phyloP scores from a whole-genome alignment of 2,329 filamentous ascomycete genomes.

The Sordariomycetes sp. region DNA sequence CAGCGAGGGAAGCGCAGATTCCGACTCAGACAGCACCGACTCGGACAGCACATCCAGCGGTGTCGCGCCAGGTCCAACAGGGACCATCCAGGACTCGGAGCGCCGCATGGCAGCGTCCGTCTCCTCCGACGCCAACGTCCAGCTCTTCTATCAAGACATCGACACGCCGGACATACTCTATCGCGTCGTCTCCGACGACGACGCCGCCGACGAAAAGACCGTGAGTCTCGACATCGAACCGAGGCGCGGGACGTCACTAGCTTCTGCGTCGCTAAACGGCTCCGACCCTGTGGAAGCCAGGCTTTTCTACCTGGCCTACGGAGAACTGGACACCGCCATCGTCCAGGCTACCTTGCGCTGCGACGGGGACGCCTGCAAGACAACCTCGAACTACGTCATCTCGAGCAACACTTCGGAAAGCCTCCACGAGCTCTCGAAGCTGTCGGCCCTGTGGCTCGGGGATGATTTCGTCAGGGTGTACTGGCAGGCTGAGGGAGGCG shows the following conservation, averaged over 20 bases:
- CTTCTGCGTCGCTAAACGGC: conserved; percentile 5
- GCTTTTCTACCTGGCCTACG: conserved; percentile 10
- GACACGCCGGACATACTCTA: conserved; percentile 9
- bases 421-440: conserved; percentile 9
- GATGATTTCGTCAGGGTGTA: conserved; percentile 8
- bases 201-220: conserved; percentile 6
- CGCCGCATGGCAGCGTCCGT: conserved; percentile 7
- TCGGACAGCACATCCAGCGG: conserved; percentile 9
- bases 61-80: too few species aligned
- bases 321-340: conserved; percentile 7
- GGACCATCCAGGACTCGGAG: too few species aligned
- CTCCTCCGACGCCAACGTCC: conserved; percentile 7
- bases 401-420: conserved; percentile 6
- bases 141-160: conserved; percentile 13
- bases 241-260: conserved; percentile 10
- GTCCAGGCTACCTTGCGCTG: conserved; percentile 8
- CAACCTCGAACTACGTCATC: conserved; percentile 10
- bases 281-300: conserved; percentile 5
- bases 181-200: conserved; percentile 6
- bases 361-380: conserved; percentile 6
- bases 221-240: conserved; percentile 10
- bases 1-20: too few species aligned
- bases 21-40: neutral
- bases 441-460: conserved; percentile 8
- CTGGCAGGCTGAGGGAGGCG: conserved; percentile 8